Percentiles rank a stretch among this genome's conserved stretches.
Conservation (phyloP, 2,329 filamentous ascomycete species). For the Passalora sequoiae region DNA sequence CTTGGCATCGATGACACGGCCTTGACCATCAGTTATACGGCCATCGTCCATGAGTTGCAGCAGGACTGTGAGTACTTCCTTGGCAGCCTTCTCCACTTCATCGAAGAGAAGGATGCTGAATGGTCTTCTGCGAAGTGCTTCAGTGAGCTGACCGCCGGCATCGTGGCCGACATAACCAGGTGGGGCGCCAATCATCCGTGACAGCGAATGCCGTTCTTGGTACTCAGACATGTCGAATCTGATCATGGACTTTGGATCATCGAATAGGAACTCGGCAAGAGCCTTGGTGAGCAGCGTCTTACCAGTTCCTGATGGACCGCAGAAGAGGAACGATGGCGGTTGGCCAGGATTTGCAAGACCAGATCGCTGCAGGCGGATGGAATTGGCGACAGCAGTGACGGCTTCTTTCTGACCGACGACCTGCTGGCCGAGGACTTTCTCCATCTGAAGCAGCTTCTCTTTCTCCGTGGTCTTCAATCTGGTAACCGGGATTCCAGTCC, state of each 20-base stretch:
- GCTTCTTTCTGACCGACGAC: slow-evolving; percentile 95
- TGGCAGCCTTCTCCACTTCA: slow-evolving; percentile 97
- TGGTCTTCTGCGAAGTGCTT: slow-evolving; percentile 85
- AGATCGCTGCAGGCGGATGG: slow-evolving; percentile 90
- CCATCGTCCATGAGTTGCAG: slow-evolving; percentile 99
- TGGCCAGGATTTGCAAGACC: slow-evolving; percentile 94
- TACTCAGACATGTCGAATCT: slow-evolving; percentile 99
- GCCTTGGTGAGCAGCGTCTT: slow-evolving; percentile 97
- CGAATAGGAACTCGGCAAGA: slow-evolving; percentile 94
- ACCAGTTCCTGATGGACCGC: slow-evolving; percentile 94
- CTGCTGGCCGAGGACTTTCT: slow-evolving; percentile 72
- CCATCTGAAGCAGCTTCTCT: slow-evolving; percentile 98
- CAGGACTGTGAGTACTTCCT: slow-evolving; percentile 92
- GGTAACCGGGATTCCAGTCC: slow-evolving; percentile 98
- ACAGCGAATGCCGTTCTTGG: slow-evolving; percentile 91
- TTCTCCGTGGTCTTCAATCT: slow-evolving; percentile 92
- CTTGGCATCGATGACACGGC: slow-evolving; percentile 85
- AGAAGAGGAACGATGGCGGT: slow-evolving; percentile 97
- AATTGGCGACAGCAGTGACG: slow-evolving; percentile 86
- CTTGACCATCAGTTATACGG: slow-evolving; percentile 96
- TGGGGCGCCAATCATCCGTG: slow-evolving; percentile 94
- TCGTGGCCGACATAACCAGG: slow-evolving; percentile 97
- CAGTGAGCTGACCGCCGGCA: slow-evolving; percentile 89
- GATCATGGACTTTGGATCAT: slow-evolving; percentile 96
- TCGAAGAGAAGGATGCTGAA: slow-evolving; percentile 98